A percentile compares a stretch with the other conserved stretches of the same genome.
Conservation (phyloP, 805 yeast genomes). For the Metschnikowia arizonensis region DNA sequence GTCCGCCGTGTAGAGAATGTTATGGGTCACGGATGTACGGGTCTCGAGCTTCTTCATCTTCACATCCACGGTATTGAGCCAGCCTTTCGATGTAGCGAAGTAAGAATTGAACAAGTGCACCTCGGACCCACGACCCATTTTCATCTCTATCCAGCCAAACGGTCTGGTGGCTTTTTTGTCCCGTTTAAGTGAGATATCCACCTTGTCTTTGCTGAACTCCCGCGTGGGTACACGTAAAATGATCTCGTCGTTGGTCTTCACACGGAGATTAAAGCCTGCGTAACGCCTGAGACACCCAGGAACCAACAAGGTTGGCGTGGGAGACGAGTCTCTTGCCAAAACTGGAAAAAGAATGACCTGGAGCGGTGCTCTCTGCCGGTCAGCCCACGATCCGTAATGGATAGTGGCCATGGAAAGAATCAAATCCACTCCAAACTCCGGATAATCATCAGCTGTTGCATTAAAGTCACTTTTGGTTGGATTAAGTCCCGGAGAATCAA, state of each 20-base stretch:
- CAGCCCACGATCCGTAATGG: constrained; percentile 95
- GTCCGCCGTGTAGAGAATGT: constrained; percentile 61
- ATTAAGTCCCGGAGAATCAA: constrained; percentile 62
- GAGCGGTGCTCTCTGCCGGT: constrained; percentile 68
- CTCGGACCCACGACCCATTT: constrained; percentile 50
- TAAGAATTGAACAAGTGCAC: constrained; percentile 46
- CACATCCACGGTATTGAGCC: constrained; percentile 45
- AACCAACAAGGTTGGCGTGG: constrained; percentile 19
- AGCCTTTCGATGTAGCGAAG: constrained; percentile 54
- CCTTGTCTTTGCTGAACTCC: constrained; percentile 73
- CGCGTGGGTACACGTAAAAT: constrained; percentile 75
- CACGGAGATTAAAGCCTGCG: constrained; percentile 51
- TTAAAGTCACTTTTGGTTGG: constrained; percentile 6
- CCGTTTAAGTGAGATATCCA: constrained; percentile 11
- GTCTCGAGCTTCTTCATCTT: constrained; percentile 56
- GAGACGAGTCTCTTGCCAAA: constrained; percentile 51
- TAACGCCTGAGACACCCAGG: constrained; percentile 55
- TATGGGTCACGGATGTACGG: constrained; percentile 86
- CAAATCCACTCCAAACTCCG: constrained; percentile 54
- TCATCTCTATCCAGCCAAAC: constrained; percentile 90
- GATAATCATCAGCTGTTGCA: constrained; percentile 13
- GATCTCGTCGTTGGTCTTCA: constrained; percentile 61
- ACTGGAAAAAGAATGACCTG: constrained; percentile 68
- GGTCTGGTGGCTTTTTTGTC: constrained; percentile 34
- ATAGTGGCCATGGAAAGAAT: constrained; percentile 57